A percentile compares a stretch with the other conserved stretches of the same genome.
Evolutionary conservation across 257 asterid genomes (phyloP).

Genomic region (Anisodus tanguticus): DNA sequence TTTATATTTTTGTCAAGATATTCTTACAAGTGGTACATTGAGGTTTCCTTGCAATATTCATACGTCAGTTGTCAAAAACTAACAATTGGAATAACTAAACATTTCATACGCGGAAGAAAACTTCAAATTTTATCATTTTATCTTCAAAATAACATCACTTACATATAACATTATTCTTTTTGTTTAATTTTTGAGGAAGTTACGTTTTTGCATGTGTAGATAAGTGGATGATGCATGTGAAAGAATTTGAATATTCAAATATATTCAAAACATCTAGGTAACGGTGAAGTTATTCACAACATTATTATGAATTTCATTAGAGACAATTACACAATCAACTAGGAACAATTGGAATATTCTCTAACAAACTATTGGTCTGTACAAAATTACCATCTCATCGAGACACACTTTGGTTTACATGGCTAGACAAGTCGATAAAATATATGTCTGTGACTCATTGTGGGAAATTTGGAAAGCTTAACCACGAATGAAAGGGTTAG

Average conservation of each 20-base stretch:
- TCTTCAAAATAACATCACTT: background rate
- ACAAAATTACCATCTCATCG: background rate
- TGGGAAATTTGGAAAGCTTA: background rate
- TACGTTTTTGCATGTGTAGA: background rate
- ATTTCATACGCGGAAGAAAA: too few species aligned
- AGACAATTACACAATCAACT: too few species aligned
- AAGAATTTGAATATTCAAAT: background rate
- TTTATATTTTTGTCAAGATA: background rate
- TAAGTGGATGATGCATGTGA: background rate
- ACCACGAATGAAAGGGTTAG: background rate
- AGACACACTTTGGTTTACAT: background rate
- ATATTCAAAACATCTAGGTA: too few species aligned
- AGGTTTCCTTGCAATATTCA: background rate
- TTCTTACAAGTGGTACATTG: background rate
- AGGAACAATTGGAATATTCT: background rate
- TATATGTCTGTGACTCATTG: too few species aligned
- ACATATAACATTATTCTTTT: background rate
- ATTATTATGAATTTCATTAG: too few species aligned
- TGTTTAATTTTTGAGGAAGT: too few species aligned
- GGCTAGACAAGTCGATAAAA: too few species aligned
- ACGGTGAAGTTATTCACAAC: too few species aligned
- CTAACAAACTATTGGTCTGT: background rate
- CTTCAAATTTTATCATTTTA: background rate
- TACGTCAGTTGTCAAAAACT: background rate
- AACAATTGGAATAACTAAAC: too few species aligned